These are phyloP conservation scores for Zygosaccharomyces bailii DNA, from an alignment of 805 yeast genomes.

Conservation along the genomic window DNA sequence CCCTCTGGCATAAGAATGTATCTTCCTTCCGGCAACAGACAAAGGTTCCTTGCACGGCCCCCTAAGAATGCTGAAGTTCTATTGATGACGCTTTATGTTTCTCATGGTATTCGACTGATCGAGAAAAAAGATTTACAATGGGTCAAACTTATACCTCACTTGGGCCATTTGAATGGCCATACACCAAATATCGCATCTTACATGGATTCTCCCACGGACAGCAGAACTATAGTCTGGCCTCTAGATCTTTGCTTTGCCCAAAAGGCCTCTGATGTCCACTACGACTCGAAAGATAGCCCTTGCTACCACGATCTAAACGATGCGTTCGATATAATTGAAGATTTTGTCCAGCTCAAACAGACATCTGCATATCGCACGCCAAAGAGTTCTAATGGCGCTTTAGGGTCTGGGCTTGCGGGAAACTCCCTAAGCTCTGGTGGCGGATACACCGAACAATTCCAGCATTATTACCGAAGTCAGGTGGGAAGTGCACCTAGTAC, in stretches of 20 bases:
- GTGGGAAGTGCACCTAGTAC: conserved; percentile 13
- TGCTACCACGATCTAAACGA: conserved; percentile 25
- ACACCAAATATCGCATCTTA: conserved; percentile 61
- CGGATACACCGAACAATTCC: conserved; percentile 33
- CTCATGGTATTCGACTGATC: conserved; percentile 37
- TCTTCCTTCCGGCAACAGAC: conserved; percentile 36
- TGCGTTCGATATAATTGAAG: conserved; percentile 39
- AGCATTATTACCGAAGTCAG: conserved; percentile 26
- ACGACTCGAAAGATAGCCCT: conserved; percentile 12
- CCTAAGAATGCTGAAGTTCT: conserved; percentile 43
- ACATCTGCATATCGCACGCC: conserved; percentile 41
- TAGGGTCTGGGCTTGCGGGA: conserved; percentile 22
- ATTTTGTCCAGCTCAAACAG: conserved; percentile 39
- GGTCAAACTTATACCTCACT: conserved; percentile 66
- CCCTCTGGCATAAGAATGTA: conserved; percentile 56
- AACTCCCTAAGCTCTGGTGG: conserved; percentile 35
- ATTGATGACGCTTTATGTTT: conserved; percentile 36
- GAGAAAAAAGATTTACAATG: conserved; percentile 42
- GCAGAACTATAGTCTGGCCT: conserved; percentile 70
- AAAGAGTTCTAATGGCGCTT: conserved; percentile 23
- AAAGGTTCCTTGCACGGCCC: conserved; percentile 38
- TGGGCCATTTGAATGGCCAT: conserved; percentile 64
- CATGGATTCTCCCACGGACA: conserved; percentile 47
- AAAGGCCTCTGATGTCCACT: conserved; percentile 25
- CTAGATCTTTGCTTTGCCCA: conserved; percentile 62